phyloP scores from a whole-genome alignment of 2,329 filamentous ascomycete genomes.

The Aspergillus hiratsukae region DNA sequence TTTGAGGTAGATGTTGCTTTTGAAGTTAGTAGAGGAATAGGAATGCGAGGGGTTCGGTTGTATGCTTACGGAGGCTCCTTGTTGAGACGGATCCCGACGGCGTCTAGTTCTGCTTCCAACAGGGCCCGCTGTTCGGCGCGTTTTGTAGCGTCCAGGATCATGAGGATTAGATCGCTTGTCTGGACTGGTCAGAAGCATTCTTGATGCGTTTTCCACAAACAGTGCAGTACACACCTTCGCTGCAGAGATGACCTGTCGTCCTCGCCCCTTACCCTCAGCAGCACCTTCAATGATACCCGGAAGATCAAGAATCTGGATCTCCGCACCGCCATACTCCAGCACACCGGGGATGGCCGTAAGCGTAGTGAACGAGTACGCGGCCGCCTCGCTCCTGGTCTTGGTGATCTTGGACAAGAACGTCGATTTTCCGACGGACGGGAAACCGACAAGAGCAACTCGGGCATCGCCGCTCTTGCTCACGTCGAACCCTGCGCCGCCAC shows the following conservation, averaged over 20 bases:
- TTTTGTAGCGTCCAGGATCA: conserved; percentile 96
- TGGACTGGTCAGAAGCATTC: conserved; percentile 16
- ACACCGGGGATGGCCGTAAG: conserved; percentile 96
- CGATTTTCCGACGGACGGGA: conserved; percentile 97
- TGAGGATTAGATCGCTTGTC: conserved; percentile 94
- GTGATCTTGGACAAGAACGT: conserved; percentile 99
- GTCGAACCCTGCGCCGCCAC: conserved; percentile 76
- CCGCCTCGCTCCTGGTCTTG: conserved; percentile 93
- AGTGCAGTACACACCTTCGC: conserved; percentile 61
- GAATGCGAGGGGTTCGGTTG: background rate
- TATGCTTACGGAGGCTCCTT: conserved; percentile 72
- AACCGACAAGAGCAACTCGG: conserved; percentile 94
- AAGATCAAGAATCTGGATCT: conserved; percentile 96
- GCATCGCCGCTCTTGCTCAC: conserved; percentile 97
- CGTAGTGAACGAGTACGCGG: conserved; percentile 95
- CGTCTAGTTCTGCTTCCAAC: conserved; percentile 87
- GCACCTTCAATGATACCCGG: conserved; percentile 98
- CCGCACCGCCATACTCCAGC: conserved; percentile 92
- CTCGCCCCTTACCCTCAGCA: conserved; percentile 89
- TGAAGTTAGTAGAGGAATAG: background rate
- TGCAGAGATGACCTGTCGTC: conserved; percentile 92
- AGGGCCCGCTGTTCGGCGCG: conserved; percentile 86
- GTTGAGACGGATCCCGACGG: conserved; percentile 91
- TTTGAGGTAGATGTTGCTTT: conserved; percentile 94
- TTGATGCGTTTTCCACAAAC: background rate